Percentiles rank a stretch among this genome's conserved stretches.
Conservation (phyloP, 352 stramenopile genomes). For the Phytophthora idaei region DNA sequence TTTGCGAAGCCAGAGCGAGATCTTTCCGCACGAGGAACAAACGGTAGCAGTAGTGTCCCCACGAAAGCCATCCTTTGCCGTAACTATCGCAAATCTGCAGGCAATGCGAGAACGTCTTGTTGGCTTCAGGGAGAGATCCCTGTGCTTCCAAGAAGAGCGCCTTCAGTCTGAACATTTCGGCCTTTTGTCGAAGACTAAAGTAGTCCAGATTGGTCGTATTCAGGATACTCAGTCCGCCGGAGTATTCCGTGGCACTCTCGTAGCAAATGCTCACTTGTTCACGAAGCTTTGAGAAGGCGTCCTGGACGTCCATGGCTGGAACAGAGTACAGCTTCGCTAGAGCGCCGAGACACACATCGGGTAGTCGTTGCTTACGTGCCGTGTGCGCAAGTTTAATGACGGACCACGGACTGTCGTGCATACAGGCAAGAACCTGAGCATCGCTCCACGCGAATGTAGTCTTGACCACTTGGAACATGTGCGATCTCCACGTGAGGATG, state of each 20-base stretch:
- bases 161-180: constrained; percentile 93
- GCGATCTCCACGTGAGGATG: constrained; percentile 92
- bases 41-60: constrained; percentile 91
- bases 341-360: constrained; percentile 85
- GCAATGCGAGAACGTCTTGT: constrained; percentile 91
- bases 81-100: constrained; percentile 93
- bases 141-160: constrained; percentile 90
- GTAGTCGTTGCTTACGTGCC: constrained; percentile 90
- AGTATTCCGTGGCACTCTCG: constrained; percentile 87
- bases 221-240: constrained; percentile 89
- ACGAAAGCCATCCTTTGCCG: constrained; percentile 95
- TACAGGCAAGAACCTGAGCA: constrained; percentile 86
- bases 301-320: constrained; percentile 92
- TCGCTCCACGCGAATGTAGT: constrained; percentile 89
- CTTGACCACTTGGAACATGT: constrained; percentile 94
- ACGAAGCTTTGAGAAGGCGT: constrained; percentile 92
- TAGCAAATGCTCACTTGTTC: constrained; percentile 95
- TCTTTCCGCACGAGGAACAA: constrained; percentile 84
- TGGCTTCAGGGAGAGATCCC: constrained; percentile 77
- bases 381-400: constrained; percentile 92
- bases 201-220: constrained; percentile 95
- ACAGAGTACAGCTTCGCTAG: constrained; percentile 89
- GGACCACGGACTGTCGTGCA: constrained; percentile 94
- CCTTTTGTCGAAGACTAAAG: constrained; percentile 92
- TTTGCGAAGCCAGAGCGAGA: constrained; percentile 83